phyloP scores from a whole-genome alignment of 1,284 basidiomycete genomes.

The Cryptococcus jaspeensis region DNA sequence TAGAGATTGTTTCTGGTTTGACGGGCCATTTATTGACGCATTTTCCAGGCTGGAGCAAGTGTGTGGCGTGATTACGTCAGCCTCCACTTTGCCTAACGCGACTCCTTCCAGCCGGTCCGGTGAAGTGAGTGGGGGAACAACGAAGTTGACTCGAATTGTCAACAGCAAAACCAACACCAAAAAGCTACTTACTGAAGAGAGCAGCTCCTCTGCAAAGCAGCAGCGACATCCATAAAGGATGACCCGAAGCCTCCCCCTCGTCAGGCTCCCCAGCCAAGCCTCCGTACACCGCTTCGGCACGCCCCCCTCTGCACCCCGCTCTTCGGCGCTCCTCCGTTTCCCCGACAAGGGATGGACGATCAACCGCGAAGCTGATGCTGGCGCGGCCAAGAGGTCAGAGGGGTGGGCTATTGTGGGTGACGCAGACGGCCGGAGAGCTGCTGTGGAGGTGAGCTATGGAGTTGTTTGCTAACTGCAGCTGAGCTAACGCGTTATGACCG shows the following conservation, averaged over 20 bases:
- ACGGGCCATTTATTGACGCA: neutral
- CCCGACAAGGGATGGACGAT: conserved; percentile 62
- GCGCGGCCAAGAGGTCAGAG: conserved; percentile 9
- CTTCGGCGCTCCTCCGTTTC: conserved; percentile 49
- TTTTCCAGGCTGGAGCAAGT: too few relatives aligned
- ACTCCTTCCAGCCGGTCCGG: too few relatives aligned
- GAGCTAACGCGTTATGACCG: neutral
- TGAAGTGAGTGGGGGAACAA: too few relatives aligned
- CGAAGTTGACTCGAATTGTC: too few relatives aligned
- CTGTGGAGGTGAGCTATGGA: conserved; percentile 60
- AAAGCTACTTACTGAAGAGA: too few relatives aligned
- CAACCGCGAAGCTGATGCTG: conserved; percentile 26
- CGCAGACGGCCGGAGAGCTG: conserved; percentile 57
- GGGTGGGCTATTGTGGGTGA: conserved; percentile 69
- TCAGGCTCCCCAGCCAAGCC: conserved; percentile 37
- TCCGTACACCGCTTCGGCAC: conserved; percentile 38
- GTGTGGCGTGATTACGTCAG: too few relatives aligned
- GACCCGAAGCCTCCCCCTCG: conserved; percentile 28
- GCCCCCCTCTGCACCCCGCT: conserved; percentile 15
- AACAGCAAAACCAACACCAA: too few relatives aligned
- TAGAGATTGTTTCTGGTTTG: neutral
- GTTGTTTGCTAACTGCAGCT: neutral
- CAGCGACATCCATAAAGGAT: neutral
- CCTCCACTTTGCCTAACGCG: too few relatives aligned
- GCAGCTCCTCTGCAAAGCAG: too few relatives aligned